Conservation (phyloP, 2,329 filamentous ascomycete species). For the Fusarium anthophilum region DNA sequence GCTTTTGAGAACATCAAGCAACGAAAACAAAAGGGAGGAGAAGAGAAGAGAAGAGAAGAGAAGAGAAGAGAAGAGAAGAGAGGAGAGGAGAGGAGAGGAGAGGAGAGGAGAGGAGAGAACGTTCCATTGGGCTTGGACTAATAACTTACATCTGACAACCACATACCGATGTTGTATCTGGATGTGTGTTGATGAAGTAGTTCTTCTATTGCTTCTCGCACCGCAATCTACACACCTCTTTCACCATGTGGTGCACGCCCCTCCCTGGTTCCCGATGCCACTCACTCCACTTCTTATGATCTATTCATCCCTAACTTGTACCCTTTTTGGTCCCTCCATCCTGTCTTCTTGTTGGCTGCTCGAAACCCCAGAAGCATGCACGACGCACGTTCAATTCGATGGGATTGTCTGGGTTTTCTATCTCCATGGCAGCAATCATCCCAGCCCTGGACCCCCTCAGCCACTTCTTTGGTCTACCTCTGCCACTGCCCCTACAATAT, state of each 20-base stretch:
- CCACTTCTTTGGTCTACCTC: conserved; percentile 32
- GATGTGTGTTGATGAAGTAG: conserved; percentile 2
- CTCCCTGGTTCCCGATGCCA: conserved; percentile 36
- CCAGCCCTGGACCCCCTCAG: conserved; percentile 21
- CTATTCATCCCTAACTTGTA: conserved; percentile 31
- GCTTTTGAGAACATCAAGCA: neutral
- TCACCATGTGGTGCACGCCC: conserved; percentile 19
- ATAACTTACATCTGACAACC: neutral
- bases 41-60: neutral
- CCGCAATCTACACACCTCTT: neutral
- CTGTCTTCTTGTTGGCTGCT: conserved; percentile 38
- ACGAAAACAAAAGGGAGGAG: neutral
- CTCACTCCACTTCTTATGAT: conserved; percentile 41
- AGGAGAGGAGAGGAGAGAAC: neutral
- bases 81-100: neutral
- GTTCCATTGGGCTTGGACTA: neutral
- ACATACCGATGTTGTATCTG: neutral
- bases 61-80: neutral
- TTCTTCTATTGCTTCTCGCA: conserved; percentile 1
- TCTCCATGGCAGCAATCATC: conserved; percentile 7
- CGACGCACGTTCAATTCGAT: conserved; percentile 27
- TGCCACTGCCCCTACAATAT: conserved; percentile 12
- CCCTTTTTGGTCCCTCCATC: conserved; percentile 34
- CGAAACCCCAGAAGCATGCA: conserved; percentile 21
- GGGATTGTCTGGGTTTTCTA: conserved; percentile 22